phyloP scores from a whole-genome alignment of 2,329 filamentous ascomycete genomes.

The Phialophora chinensis region DNA sequence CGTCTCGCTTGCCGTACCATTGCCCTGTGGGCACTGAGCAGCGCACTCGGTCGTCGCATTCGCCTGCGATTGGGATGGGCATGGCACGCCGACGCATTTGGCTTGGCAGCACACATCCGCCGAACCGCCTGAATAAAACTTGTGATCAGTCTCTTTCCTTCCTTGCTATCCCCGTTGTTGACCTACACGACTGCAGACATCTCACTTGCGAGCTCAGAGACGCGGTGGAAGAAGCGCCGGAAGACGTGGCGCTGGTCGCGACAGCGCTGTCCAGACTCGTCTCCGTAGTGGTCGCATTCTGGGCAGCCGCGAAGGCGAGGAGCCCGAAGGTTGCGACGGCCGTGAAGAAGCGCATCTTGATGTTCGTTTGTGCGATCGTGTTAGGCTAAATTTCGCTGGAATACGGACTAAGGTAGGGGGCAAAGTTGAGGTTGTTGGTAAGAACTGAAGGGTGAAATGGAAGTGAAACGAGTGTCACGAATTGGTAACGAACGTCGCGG shows the following conservation, averaged over 20 bases:
- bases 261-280: conserved; percentile 39
- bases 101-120: conserved; percentile 60
- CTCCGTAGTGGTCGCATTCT: conserved; percentile 20
- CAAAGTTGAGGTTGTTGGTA: conserved; percentile 1
- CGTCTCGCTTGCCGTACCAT: conserved; percentile 54
- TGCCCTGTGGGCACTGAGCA: conserved; percentile 59
- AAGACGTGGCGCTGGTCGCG: conserved; percentile 43
- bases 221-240: conserved; percentile 42
- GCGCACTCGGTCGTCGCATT: conserved; percentile 60
- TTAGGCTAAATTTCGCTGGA: background rate
- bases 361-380: background rate
- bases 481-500: conserved; percentile 19
- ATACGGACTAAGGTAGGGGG: background rate
- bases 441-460: conserved; percentile 8
- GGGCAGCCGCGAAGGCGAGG: conserved; percentile 52
- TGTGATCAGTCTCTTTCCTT: background rate
- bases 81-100: conserved; percentile 58
- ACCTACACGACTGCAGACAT: conserved; percentile 49
- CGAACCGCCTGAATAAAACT: conserved; percentile 44
- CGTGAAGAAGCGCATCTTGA: conserved; percentile 39
- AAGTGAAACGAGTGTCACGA: conserved; percentile 12
- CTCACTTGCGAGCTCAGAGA: conserved; percentile 45
- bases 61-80: conserved; percentile 57
- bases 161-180: background rate
- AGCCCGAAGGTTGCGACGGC: conserved; percentile 46